A percentile compares a stretch with the other conserved stretches of the same genome.
Evolutionary conservation across 148 eudicot species (phyloP).

Genomic region (Persicaria maculosa): DNA sequence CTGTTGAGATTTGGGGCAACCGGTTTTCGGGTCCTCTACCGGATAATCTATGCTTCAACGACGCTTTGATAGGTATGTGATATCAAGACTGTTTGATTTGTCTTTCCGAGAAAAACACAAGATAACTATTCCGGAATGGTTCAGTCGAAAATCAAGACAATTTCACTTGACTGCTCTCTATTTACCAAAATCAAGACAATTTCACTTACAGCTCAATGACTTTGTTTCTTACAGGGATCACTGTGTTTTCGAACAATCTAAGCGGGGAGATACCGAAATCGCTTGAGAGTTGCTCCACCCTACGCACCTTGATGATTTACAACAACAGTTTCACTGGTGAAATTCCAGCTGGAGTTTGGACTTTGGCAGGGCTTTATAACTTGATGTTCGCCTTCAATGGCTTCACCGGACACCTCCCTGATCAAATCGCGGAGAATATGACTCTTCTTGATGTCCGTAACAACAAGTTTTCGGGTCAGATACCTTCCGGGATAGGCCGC

Average conservation of each 20-base stretch:
- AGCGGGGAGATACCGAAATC: constrained; percentile 58
- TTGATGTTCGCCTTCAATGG: constrained; percentile 37
- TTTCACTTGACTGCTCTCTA: too few relatives aligned
- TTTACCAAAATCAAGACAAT: too few relatives aligned
- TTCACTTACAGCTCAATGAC: too few relatives aligned
- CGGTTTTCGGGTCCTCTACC: constrained; percentile 66
- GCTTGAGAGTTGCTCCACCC: constrained; percentile 33
- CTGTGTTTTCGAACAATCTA: constrained; percentile 42
- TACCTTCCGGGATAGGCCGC: constrained; percentile 29
- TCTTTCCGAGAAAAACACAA: too few relatives aligned
- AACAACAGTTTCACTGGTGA: constrained; percentile 51
- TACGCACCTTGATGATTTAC: constrained; percentile 30
- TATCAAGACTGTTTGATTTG: background rate
- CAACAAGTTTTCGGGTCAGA: constrained; percentile 54
- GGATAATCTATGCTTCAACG: constrained; percentile 41
- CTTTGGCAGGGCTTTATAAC: constrained; percentile 19
- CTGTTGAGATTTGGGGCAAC: constrained; percentile 44
- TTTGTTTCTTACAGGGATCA: constrained; percentile 23
- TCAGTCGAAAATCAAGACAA: too few relatives aligned
- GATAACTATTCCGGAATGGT: too few relatives aligned
- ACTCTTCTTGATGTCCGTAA: constrained; percentile 40
- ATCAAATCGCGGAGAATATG: constrained; percentile 34
- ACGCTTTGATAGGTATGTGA: constrained; percentile 24
- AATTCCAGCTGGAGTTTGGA: constrained; percentile 52
- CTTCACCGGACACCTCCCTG: constrained; percentile 54